A percentile compares a stretch with the other conserved stretches of the same genome.
These are phyloP conservation scores for Pseudonitzschia multiseries DNA, from an alignment of 108 stramenopile species.

Conservation along the genomic window DNA sequence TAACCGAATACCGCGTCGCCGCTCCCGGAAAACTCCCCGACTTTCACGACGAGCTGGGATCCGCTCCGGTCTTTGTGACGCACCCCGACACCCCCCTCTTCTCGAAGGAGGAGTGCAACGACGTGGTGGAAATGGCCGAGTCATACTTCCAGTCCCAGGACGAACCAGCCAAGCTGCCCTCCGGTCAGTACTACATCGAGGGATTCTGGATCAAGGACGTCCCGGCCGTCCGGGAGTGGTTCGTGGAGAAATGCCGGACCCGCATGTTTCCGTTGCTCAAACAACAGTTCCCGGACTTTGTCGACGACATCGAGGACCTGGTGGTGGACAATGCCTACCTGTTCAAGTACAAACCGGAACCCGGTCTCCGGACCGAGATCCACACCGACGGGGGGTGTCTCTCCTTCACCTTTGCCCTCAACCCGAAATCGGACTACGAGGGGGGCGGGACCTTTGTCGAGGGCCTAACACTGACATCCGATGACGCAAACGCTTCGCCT, in stretches of 20 bases:
- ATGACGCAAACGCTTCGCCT: too few relatives aligned
- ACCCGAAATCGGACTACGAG: conserved; percentile 37
- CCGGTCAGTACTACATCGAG: conserved; percentile 52
- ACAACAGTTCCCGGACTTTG: conserved; percentile 47
- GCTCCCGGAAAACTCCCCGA: conserved; percentile 40
- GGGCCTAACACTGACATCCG: too few relatives aligned
- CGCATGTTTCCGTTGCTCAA: conserved; percentile 50
- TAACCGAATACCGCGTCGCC: conserved; percentile 19
- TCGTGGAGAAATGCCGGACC: conserved; percentile 33
- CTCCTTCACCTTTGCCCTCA: conserved; percentile 53
- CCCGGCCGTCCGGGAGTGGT: conserved; percentile 52
- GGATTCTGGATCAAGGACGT: conserved; percentile 59
- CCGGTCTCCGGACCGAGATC: conserved; percentile 54
- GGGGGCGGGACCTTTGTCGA: conserved; percentile 33
- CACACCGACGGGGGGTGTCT: conserved; percentile 63
- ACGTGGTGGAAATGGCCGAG: conserved; percentile 42
- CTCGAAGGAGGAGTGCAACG: conserved; percentile 43
- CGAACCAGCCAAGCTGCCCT: conserved; percentile 35
- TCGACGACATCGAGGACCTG: conserved; percentile 22
- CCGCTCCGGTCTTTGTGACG: conserved; percentile 38
- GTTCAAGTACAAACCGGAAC: conserved; percentile 53
- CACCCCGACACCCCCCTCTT: conserved; percentile 39
- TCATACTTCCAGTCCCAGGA: conserved; percentile 32
- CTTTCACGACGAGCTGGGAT: conserved; percentile 40
- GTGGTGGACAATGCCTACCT: conserved; percentile 55